Conservation (phyloP, 2,329 filamentous ascomycete species). For the Alternaria sp. region DNA sequence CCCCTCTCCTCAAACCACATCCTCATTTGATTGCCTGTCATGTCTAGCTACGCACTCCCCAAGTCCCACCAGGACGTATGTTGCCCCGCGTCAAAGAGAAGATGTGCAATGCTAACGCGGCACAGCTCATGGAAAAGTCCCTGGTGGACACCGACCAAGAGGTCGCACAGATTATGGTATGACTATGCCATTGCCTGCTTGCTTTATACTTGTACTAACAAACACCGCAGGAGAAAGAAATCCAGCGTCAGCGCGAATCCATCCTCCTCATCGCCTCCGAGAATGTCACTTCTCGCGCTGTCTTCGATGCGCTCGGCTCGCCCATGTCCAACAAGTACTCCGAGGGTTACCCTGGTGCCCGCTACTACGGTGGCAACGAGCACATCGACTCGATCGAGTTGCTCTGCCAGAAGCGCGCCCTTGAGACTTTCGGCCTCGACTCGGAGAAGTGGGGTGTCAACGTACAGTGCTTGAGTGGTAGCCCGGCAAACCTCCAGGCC, state of each 20-base stretch:
- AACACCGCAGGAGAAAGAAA: slow-evolving; percentile 75
- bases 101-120: slow-evolving; percentile 45
- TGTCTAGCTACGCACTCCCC: slow-evolving; percentile 67
- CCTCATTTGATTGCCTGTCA: slow-evolving; percentile 24
- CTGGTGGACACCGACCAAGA: slow-evolving; percentile 90
- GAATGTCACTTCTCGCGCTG: slow-evolving; percentile 49
- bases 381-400: slow-evolving; percentile 91
- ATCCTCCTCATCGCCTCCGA: slow-evolving; percentile 68
- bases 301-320: slow-evolving; percentile 58
- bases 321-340: slow-evolving; percentile 89
- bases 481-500: slow-evolving; percentile 95
- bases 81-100: slow-evolving; percentile 31
- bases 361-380: slow-evolving; percentile 97
- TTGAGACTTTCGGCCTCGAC: slow-evolving; percentile 85
- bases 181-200: slow-evolving; percentile 27
- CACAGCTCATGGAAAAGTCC: slow-evolving; percentile 92
- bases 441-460: slow-evolving; percentile 95
- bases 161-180: slow-evolving; percentile 95
- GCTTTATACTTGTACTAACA: slow-evolving; percentile 14
- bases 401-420: slow-evolving; percentile 86
- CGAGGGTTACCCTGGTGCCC: slow-evolving; percentile 93
- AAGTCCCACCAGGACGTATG: slow-evolving; percentile 70
- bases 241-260: slow-evolving; percentile 96
- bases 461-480: slow-evolving; percentile 84
- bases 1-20: neutral